Percentiles rank a stretch among this genome's conserved stretches.
Conservation (phyloP, 2,329 filamentous ascomycete species). For the Aspergillus nomiae region DNA sequence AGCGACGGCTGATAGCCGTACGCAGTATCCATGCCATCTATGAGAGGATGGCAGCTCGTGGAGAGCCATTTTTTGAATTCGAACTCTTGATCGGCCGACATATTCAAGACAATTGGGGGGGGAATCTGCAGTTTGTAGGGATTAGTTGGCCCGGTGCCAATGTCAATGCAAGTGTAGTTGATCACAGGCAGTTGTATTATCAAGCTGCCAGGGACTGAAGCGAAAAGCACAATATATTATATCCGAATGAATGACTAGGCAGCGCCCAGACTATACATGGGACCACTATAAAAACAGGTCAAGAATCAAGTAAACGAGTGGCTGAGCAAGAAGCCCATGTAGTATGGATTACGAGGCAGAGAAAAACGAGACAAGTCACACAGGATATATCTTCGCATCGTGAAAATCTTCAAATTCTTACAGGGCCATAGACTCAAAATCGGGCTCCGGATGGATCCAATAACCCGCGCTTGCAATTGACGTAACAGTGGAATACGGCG, state of each 20-base stretch:
- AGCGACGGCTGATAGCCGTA: slow-evolving; percentile 40
- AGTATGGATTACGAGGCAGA: not conserved
- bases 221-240: not conserved
- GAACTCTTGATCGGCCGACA: not conserved
- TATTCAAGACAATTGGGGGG: not conserved
- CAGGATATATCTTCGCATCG: not conserved
- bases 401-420: not conserved
- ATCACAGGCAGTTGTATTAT: not conserved
- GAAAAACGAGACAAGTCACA: not conserved
- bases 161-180: not conserved
- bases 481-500: slow-evolving; percentile 4
- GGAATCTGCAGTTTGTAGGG: not conserved
- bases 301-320: slow-evolving; percentile 8
- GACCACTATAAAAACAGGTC: not conserved
- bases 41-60: slow-evolving; percentile 28
- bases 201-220: not conserved
- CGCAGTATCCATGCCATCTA: slow-evolving; percentile 26
- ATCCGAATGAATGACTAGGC: not conserved
- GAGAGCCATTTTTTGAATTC: slow-evolving; percentile 14
- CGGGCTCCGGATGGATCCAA: slow-evolving; percentile 4
- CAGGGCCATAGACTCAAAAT: slow-evolving; percentile 1
- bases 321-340: slow-evolving; percentile 6
- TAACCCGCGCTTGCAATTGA: not conserved
- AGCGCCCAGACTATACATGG: not conserved
- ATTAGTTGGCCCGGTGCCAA: not conserved